phyloP scores from a whole-genome alignment of 768 basidiomycete species.

The Suillus occidentalis region DNA sequence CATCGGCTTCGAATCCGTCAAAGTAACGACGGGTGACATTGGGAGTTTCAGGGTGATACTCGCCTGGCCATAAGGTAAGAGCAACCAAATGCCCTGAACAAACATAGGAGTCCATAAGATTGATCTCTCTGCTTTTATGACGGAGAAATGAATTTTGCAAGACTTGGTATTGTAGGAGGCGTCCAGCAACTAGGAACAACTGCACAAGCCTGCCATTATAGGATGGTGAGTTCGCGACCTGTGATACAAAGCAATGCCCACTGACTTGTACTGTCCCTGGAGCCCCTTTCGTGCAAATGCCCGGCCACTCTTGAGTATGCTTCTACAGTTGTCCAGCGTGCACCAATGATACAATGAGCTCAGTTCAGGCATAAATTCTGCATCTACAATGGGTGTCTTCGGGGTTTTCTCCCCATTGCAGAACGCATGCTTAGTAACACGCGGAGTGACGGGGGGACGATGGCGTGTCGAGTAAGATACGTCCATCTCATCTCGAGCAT shows the following conservation, averaged over 20 bases:
- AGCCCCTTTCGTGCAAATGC: conserved; percentile 71
- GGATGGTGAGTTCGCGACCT: neutral
- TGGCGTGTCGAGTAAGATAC: conserved; percentile 53
- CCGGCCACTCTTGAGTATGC: conserved; percentile 72
- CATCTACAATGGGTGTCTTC: conserved; percentile 54
- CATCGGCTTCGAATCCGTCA: conserved; percentile 87
- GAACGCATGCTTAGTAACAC: conserved; percentile 32
- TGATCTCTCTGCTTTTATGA: conserved; percentile 52
- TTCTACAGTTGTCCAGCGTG: conserved; percentile 72
- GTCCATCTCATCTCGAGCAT: conserved; percentile 82
- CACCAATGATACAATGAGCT: conserved; percentile 86
- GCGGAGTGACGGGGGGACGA: conserved; percentile 62
- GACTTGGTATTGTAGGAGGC: conserved; percentile 71
- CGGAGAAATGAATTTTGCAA: conserved; percentile 59
- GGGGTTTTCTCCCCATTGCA: conserved; percentile 39
- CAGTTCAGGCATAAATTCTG: conserved; percentile 55
- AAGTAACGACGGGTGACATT: conserved; percentile 73
- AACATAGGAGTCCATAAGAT: conserved; percentile 74
- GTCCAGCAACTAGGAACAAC: conserved; percentile 72
- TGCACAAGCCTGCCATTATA: conserved; percentile 54
- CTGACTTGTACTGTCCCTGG: conserved; percentile 78
- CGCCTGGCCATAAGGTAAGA: conserved; percentile 59
- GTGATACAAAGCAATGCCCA: conserved; percentile 7
- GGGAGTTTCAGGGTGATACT: conserved; percentile 55
- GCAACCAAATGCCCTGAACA: conserved; percentile 86